phyloP scores from a whole-genome alignment of 129 eudicot genomes.

The Glebionis coronaria region DNA sequence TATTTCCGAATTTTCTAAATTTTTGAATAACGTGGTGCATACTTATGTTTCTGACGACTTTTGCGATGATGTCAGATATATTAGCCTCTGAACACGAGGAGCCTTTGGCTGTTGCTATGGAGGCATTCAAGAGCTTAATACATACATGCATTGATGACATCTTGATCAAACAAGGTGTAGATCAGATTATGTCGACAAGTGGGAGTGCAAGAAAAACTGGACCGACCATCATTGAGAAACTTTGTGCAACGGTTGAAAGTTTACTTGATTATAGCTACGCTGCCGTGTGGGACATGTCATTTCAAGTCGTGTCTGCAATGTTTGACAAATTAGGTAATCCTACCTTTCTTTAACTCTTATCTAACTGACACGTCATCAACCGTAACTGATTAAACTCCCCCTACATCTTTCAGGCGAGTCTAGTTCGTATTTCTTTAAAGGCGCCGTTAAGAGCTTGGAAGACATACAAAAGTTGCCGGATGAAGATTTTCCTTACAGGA shows the following conservation, averaged over 20 bases:
- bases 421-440: conserved; percentile 55
- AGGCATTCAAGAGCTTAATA: conserved; percentile 71
- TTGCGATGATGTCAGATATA: conserved; percentile 50
- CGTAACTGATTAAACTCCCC: conserved; percentile 3
- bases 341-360: neutral
- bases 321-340: conserved; percentile 84
- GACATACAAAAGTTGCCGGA: conserved; percentile 85
- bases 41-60: conserved; percentile 5
- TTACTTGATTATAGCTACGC: conserved; percentile 70
- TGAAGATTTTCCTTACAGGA: conserved; percentile 74
- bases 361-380: neutral
- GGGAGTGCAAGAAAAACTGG: conserved; percentile 42
- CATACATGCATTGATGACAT: conserved; percentile 72
- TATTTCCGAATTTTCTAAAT: neutral
- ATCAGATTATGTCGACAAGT: conserved; percentile 46
- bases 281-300: conserved; percentile 88
- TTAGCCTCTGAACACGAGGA: conserved; percentile 93
- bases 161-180: conserved; percentile 80
- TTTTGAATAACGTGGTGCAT: neutral
- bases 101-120: conserved; percentile 70
- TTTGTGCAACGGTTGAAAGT: conserved; percentile 74
- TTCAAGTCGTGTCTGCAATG: conserved; percentile 85
- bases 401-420: conserved; percentile 45
- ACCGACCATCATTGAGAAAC: conserved; percentile 76
- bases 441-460: conserved; percentile 64